Evolutionary conservation across 2,329 filamentous ascomycete species (phyloP).

Genomic region (Botrytis fragariae): DNA sequence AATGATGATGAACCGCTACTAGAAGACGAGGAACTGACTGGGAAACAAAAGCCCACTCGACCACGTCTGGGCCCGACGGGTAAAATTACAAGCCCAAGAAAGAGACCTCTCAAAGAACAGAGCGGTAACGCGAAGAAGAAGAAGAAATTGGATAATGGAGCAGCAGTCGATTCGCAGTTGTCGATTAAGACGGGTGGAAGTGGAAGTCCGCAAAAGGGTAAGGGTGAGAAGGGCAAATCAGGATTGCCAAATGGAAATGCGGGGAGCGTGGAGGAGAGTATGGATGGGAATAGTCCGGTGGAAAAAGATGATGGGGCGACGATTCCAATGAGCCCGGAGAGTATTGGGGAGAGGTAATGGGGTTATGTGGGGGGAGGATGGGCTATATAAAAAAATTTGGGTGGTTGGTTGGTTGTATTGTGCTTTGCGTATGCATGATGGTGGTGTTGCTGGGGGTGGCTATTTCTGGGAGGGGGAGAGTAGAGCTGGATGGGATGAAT

Average conservation of each 20-base stretch:
- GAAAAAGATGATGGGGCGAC: constrained; percentile 66
- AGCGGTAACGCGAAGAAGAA: constrained; percentile 84
- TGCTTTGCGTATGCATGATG: background rate
- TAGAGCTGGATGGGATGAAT: background rate
- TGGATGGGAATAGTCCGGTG: constrained; percentile 51
- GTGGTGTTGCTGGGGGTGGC: background rate
- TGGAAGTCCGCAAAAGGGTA: constrained; percentile 42
- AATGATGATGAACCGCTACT: constrained; percentile 79
- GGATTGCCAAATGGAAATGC: constrained; percentile 34
- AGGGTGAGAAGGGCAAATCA: constrained; percentile 52
- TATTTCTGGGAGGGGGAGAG: background rate
- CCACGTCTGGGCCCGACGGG: constrained; percentile 69
- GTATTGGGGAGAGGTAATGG: constrained; percentile 38
- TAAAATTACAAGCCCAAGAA: constrained; percentile 83
- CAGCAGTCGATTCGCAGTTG: constrained; percentile 38
- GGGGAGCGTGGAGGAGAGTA: constrained; percentile 60
- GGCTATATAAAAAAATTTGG: constrained; percentile 13
- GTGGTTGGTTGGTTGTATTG: background rate
- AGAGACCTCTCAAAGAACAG: constrained; percentile 78
- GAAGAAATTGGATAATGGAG: constrained; percentile 67
- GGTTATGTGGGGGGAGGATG: background rate
- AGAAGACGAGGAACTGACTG: constrained; percentile 91
- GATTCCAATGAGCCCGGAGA: constrained; percentile 84
- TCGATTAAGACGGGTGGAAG: constrained; percentile 36
- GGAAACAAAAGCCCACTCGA: constrained; percentile 71